Evolutionary conservation across 495 filamentous ascomycete species (phyloP).

Genomic region (Platismatia glauca): DNA sequence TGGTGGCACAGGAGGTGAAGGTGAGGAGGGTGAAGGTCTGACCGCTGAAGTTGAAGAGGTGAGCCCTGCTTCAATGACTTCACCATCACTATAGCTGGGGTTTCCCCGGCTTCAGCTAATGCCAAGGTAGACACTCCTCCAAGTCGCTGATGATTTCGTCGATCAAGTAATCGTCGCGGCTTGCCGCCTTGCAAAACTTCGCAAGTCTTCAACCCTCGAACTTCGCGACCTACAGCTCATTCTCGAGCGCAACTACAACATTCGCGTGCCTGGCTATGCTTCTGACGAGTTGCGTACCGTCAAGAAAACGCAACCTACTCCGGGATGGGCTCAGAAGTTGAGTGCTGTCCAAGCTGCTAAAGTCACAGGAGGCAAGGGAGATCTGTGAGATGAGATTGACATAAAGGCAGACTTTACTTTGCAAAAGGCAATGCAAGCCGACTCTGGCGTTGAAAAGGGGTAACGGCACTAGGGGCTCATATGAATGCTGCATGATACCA

Average conservation of each 20-base stretch:
- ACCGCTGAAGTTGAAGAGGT: slow-evolving; percentile 95
- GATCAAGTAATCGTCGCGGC: slow-evolving; percentile 79
- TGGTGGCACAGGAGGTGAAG: slow-evolving; percentile 60
- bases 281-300: slow-evolving; percentile 91
- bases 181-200: slow-evolving; percentile 85
- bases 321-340: slow-evolving; percentile 90
- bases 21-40: slow-evolving; percentile 56
- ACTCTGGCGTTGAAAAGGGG: background rate
- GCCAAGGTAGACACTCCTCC: slow-evolving; percentile 62
- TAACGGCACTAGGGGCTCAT: background rate
- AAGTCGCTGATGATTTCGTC: slow-evolving; percentile 88
- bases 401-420: background rate
- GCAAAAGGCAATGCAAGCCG: background rate
- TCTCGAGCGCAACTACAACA: slow-evolving; percentile 95
- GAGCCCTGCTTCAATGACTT: slow-evolving; percentile 24
- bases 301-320: slow-evolving; percentile 77
- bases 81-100: background rate
- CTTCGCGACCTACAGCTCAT: slow-evolving; percentile 91
- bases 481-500: slow-evolving; percentile 13
- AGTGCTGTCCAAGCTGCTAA: slow-evolving; percentile 91
- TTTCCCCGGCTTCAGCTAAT: slow-evolving; percentile 6
- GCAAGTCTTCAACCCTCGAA: slow-evolving; percentile 79
- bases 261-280: slow-evolving; percentile 89
- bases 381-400: slow-evolving; percentile 7
- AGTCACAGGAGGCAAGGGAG: slow-evolving; percentile 39